Percentiles rank a stretch among this genome's conserved stretches.
These are phyloP conservation scores for Thalassiosira oceanica DNA, from an alignment of 352 stramenopile genomes.

Conservation along the genomic window DNA sequence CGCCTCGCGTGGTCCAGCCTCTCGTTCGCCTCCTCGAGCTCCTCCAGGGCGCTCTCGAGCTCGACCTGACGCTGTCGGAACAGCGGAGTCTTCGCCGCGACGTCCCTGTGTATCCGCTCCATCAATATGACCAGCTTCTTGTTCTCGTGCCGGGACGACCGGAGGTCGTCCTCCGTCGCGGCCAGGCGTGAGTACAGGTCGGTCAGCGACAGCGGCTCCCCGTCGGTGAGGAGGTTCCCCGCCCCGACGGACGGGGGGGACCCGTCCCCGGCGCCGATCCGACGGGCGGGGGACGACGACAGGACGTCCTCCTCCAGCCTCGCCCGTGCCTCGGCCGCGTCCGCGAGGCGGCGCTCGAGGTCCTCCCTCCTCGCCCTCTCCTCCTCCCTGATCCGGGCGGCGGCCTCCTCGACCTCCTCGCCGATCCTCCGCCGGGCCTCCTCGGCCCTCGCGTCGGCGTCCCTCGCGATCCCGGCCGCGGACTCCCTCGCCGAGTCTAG, in stretches of 20 bases:
- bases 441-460: conserved; percentile 33
- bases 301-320: conserved; percentile 52
- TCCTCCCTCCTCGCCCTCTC: conserved; percentile 39
- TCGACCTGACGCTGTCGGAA: conserved; percentile 88
- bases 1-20: conserved; percentile 67
- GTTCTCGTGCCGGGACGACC: conserved; percentile 83
- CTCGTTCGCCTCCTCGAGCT: conserved; percentile 82
- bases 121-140: conserved; percentile 89
- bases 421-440: conserved; percentile 19
- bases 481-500: conserved; percentile 48
- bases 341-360: conserved; percentile 30
- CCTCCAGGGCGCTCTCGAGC: conserved; percentile 86
- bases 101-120: conserved; percentile 89
- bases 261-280: neutral
- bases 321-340: conserved; percentile 41
- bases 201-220: conserved; percentile 75
- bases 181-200: conserved; percentile 88
- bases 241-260: conserved; percentile 6
- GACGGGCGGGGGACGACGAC: conserved; percentile 13
- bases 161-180: conserved; percentile 85
- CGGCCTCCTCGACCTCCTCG: conserved; percentile 36
- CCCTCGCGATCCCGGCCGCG: conserved; percentile 32
- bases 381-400: conserved; percentile 44
- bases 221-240: conserved; percentile 1
- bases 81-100: conserved; percentile 88